Evolutionary conservation across 2,329 filamentous ascomycete genomes (phyloP), one percentile per base, ranked within the genome.

Genomic region (Diaporthe eres): DNA sequence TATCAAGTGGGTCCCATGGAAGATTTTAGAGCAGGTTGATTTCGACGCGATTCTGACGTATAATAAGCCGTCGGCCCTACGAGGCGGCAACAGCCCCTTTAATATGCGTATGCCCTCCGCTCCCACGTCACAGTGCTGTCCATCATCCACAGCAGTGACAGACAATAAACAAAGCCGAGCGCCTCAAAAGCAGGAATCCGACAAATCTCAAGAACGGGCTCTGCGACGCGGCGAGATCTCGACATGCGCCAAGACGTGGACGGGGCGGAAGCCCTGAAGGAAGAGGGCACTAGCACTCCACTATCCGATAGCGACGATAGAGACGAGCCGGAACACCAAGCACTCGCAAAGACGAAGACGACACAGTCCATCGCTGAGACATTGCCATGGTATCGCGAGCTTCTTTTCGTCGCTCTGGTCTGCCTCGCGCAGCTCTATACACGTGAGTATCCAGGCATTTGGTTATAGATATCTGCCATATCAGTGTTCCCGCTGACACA

Each of bases 351-450:
- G 22, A 75, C 73, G 2, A 70, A 60, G 9, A 68, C 75, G 28
- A 47, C 68, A 1, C 58, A 42, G 39, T 75, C 75, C 53, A 75
- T 75, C 17, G 75, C 73, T 15, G 73, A 77, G 60, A 72, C 75
- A 0, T 5, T 77, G n/a, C 75, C 75, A 13, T 77, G 68, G 61
- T 77, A 75, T 25, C 75, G 75, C 25, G 72, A 77, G 44, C 42
- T 77, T 9, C 73, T 77, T 17, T 77, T 77, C 5, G 73, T 77
- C 25, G 68, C 73, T 34, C 47, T 77, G 19, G 74, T 77, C 42
- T 77, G 73, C 39, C 68, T 63, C 5, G 73, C 47, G 2, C 75
- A 77, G 70, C 73, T 77, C 13, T 77, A 72, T 9, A 77, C 75
- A 44, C 75, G 75, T 75, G 51, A 68, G 75, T 49, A 13, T 3